Evolutionary conservation across 192 early-diverging fungal genomes (phyloP).

Genomic region (Spinellus fusiger): DNA sequence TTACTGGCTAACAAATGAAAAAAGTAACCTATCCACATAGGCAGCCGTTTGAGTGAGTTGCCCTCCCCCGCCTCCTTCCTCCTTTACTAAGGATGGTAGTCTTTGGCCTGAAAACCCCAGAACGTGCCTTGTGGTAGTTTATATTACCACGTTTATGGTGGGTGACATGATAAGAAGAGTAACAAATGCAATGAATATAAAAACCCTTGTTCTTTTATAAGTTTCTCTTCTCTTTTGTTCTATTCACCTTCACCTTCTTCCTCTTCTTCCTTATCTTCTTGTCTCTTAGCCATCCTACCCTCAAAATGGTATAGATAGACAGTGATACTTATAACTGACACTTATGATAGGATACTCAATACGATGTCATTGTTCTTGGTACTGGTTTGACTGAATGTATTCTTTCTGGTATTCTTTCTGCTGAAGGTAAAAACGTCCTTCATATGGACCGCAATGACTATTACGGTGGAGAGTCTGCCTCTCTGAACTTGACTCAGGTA

Average conservation of each 20-base stretch:
- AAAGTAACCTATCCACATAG: too few species aligned
- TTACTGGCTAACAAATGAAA: too few species aligned
- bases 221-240: not conserved
- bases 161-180: too few species aligned
- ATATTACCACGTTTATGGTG: too few species aligned
- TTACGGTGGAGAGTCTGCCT: conserved; percentile 96
- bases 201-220: not conserved
- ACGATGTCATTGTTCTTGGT: conserved; percentile 86
- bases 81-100: too few species aligned
- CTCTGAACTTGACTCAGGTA: conserved; percentile 94
- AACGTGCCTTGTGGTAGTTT: too few species aligned
- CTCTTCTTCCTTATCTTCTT: not conserved
- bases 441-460: conserved; percentile 95
- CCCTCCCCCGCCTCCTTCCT: too few species aligned
- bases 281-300: not conserved
- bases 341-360: conserved; percentile 67
- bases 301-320: not conserved
- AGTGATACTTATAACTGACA: not conserved
- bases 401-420: conserved; percentile 79
- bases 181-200: too few species aligned
- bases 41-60: too few species aligned
- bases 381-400: conserved; percentile 90
- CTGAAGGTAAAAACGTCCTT: conserved; percentile 90
- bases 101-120: too few species aligned
- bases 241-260: not conserved